These are phyloP conservation scores for Hexamita inflata DNA, from an alignment of 208 protist genomes.

Conservation along the genomic window DNA sequence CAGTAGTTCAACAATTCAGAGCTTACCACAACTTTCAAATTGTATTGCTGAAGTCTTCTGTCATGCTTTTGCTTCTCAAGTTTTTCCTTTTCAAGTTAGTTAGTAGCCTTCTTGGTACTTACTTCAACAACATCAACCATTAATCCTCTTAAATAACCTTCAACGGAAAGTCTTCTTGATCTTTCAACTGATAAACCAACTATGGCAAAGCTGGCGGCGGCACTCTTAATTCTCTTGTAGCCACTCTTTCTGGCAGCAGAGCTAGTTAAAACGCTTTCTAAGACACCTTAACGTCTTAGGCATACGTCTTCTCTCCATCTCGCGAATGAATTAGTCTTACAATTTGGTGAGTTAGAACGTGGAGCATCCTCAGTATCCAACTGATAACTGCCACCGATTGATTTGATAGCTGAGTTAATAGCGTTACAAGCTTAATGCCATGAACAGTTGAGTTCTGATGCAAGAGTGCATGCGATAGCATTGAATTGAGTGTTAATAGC, in stretches of 20 bases:
- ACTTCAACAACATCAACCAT: no score
- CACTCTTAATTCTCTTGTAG: slow-evolving; percentile 19
- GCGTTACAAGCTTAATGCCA: not conserved
- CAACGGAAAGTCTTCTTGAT: no score
- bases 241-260: not conserved
- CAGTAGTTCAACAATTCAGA: no score
- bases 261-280: slow-evolving; percentile 4
- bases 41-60: no score
- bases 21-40: no score
- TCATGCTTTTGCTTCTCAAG: no score
- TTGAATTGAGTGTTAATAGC: not conserved
- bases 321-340: slow-evolving; percentile 6
- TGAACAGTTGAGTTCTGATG: not conserved
- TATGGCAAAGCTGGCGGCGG: no score
- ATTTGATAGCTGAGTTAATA: not conserved
- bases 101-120: no score
- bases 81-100: no score
- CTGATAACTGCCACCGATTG: not conserved
- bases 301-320: slow-evolving; percentile 12
- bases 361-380: slow-evolving; percentile 8
- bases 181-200: no score
- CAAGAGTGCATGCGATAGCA: not conserved
- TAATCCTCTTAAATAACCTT: no score
- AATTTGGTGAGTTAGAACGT: slow-evolving; percentile 3
- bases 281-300: not conserved